Base-by-base conservation (phyloP, 1,139 yeast species). In the Entelexis paramagnoliae region DNA sequence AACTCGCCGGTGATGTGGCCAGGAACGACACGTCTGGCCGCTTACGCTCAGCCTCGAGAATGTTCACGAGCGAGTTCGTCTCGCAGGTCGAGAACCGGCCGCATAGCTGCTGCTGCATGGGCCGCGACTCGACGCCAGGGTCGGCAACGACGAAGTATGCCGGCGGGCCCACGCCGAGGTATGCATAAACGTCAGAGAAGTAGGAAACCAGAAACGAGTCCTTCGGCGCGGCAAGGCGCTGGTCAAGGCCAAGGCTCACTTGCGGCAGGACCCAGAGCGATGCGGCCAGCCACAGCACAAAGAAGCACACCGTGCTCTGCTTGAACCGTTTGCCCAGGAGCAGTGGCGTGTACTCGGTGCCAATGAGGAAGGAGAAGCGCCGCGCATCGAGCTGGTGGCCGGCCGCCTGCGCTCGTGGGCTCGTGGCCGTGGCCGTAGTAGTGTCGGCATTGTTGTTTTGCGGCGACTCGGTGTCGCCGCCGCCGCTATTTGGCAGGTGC, bases 151-250 rank as follows among this genome's bases (percentile, higher is more conserved):
- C 89, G 66, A 87, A 83, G 63, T 84, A 91, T 1, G 86, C 76
- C 0, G 98, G 98, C 0, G 98, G 96, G 0, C 97, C 98, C 3
- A 84, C 83, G 57, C 83, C 81, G 55, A 91, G 72, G 63, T 81
- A 83, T 2, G 73, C 67, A 63, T 83, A 84, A 14, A 88, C 72
- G 49, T 91, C 88, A 57, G 82, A 72, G 68, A 85, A 91, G 65
- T 91, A 91, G 51, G 78, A 74, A 34, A 87, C 80, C 60, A 91
- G 69, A 62, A 88, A 86, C 0, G 96, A 88, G 52, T 78, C 88
- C 4, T 75, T 68, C 0, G 97, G 97, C 16, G 91, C 76, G 0
- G 97, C 97, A 43, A 83, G 71, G 53, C 95, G 75, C 66, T 91
- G 97, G 64, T 91, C 97, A 30, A 91, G 74, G 0, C 97, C 98